Base-by-base conservation (phyloP, 345 rosid genomes). In the Pelargonium nanum region DNA sequence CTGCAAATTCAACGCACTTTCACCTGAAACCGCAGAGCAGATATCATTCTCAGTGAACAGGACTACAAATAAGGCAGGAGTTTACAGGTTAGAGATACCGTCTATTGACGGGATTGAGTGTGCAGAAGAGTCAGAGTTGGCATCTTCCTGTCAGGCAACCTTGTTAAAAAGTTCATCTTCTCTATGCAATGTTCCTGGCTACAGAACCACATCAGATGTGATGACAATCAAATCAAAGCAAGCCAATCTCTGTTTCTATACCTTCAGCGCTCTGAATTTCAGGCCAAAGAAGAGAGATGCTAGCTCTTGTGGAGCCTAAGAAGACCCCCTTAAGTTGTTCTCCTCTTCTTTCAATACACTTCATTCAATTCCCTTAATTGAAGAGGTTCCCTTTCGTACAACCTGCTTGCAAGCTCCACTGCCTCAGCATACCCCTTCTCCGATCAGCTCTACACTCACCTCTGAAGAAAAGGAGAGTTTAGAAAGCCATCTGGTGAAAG, bases 131-230 rank as follows among this genome's bases (percentile, higher is more conserved):
- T 26, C 87, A 6, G 77, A 72, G 68, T 68, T 94, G 21, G 83
- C 78, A 5, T 77, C 84, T 51, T 78, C 88, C 26, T 94, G 99
- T 60, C 77, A 79, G 60, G 96, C 99, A 56, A 84, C 77, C 64
- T 68, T 94, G 64, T 56, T 86, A 59, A 58, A 80, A 77, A 86
- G 72, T 68, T 80, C 87, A 12, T 73, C 82, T 15, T 65, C 66
- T 57, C 68, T 80, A 53, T 94, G 97, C 81, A 82, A 78, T 62
- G 74, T 94, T 69, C 99, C 97, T 55, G 96, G 96, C 30, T 76
- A 82, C 75, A 79, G 67, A 73, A 75, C 75, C 67, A 90, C 97
- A 5, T 72, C 97, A 6, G 85, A 90, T 74, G 85, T 81, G 73
- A 80, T 86, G 1, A 70, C 82, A 7, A 68, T 94, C 65, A 86